These are phyloP conservation scores for Paralagenidium karlingii DNA, from an alignment of 352 stramenopile species.

Conservation along the genomic window DNA sequence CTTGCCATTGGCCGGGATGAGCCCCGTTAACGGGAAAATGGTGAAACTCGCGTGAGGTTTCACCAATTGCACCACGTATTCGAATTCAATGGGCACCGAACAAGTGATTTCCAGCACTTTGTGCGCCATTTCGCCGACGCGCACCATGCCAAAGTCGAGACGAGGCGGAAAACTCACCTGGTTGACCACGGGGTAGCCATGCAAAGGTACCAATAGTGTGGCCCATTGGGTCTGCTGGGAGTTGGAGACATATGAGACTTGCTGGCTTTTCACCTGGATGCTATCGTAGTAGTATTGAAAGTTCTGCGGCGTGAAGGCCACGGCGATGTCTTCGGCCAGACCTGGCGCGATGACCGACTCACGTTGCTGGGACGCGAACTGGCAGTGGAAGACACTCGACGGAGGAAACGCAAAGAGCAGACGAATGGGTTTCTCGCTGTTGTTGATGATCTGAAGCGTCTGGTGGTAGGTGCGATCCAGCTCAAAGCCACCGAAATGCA, in stretches of 20 bases:
- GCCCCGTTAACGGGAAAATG: conserved; percentile 49
- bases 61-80: conserved; percentile 61
- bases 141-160: conserved; percentile 74
- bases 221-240: conserved; percentile 17
- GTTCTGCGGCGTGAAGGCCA: conserved; percentile 52
- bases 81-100: conserved; percentile 81
- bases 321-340: conserved; percentile 57
- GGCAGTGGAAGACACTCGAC: conserved; percentile 23
- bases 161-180: conserved; percentile 52
- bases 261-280: conserved; percentile 56
- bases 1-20: conserved; percentile 53
- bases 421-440: conserved; percentile 48
- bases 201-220: conserved; percentile 57
- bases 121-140: conserved; percentile 25
- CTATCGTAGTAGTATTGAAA: conserved; percentile 88
- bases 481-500: conserved; percentile 84
- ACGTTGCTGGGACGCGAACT: conserved; percentile 34
- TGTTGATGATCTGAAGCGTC: conserved; percentile 66
- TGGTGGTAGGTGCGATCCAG: conserved; percentile 46
- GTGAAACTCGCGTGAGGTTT: conserved; percentile 65
- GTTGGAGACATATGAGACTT: conserved; percentile 56
- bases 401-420: conserved; percentile 50
- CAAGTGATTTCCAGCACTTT: conserved; percentile 35
- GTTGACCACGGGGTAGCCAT: conserved; percentile 82
- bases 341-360: conserved; percentile 60